A percentile compares a stretch with the other conserved stretches of the same genome.
These are phyloP conservation scores for Teratosphaeria pseudoeucalypti DNA, from an alignment of 2,329 filamentous ascomycete genomes.

Conservation along the genomic window DNA sequence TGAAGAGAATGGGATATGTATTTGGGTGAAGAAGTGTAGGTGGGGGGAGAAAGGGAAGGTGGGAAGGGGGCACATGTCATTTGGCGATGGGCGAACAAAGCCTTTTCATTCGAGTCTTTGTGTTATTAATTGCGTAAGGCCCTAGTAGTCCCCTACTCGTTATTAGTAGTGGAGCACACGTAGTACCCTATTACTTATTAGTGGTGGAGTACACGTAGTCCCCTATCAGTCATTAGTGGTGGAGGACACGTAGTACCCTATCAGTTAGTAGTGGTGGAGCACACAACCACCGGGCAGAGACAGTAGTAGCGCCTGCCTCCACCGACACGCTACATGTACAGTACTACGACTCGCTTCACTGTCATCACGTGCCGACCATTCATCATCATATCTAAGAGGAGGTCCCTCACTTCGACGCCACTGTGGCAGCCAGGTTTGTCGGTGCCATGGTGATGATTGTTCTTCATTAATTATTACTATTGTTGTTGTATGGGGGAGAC, in stretches of 20 bases:
- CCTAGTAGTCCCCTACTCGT: not conserved
- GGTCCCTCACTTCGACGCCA: no score
- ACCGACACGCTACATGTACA: not conserved
- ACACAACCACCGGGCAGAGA: not conserved
- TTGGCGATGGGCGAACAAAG: not conserved
- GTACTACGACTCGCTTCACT: not conserved
- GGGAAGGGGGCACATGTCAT: not conserved
- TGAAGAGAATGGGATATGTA: not conserved
- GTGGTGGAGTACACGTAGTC: no score
- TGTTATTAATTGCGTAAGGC: not conserved
- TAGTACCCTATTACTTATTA: no score
- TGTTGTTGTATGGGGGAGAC: no score
- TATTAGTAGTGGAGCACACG: not conserved
- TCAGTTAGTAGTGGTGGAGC: no score
- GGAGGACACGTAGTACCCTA: no score
- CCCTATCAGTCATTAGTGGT: no score
- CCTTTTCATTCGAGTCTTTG: not conserved
- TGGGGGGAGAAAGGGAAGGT: not conserved
- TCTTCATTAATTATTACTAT: no score
- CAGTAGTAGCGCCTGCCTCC: not conserved
- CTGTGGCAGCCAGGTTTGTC: no score
- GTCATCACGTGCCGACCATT: not conserved
- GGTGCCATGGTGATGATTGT: no score
- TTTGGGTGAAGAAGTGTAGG: not conserved
- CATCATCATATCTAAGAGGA: not conserved